These are phyloP conservation scores for Aspergillaceae sp. DNA, from an alignment of 2,329 filamentous ascomycete species.

Conservation along the genomic window DNA sequence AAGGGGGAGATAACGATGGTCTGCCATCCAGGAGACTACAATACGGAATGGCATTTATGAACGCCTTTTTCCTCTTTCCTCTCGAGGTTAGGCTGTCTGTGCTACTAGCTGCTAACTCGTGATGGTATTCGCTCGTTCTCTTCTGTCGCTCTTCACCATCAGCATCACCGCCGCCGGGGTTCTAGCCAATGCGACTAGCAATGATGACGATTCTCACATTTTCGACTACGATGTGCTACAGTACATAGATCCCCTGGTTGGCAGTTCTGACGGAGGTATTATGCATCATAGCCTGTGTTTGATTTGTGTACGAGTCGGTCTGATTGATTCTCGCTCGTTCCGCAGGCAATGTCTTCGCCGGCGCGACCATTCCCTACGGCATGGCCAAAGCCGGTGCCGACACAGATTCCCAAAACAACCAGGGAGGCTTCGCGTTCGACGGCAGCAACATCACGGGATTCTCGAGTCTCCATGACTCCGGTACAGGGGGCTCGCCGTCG, in stretches of 20 bases:
- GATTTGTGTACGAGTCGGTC: not conserved
- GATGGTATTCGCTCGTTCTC: not conserved
- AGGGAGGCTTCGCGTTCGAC: constrained; percentile 49
- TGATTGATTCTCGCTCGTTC: not conserved
- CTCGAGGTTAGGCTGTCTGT: not conserved
- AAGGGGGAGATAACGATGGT: not conserved
- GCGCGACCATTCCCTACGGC: constrained; percentile 47
- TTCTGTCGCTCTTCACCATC: constrained; percentile 7
- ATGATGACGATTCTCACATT: constrained; percentile 1
- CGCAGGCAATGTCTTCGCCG: constrained; percentile 48
- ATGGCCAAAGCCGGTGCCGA: constrained; percentile 51
- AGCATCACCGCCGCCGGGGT: constrained; percentile 4
- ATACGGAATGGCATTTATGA: not conserved
- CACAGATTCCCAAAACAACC: constrained; percentile 42
- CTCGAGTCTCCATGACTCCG: constrained; percentile 43
- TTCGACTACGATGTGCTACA: constrained; percentile 35
- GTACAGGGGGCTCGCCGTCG: constrained; percentile 48
- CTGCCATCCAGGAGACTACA: not conserved
- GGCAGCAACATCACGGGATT: constrained; percentile 46
- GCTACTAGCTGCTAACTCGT: not conserved
- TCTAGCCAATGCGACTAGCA: constrained; percentile 6
- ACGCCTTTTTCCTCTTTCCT: not conserved
- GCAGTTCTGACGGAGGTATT: constrained; percentile 42
- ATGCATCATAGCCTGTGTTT: not conserved
- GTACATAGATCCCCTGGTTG: constrained; percentile 46